Evolutionary conservation across 768 basidiomycete genomes (phyloP), one percentile per base, ranked within the genome.

Genomic region (Exsudoporus frostii): DNA sequence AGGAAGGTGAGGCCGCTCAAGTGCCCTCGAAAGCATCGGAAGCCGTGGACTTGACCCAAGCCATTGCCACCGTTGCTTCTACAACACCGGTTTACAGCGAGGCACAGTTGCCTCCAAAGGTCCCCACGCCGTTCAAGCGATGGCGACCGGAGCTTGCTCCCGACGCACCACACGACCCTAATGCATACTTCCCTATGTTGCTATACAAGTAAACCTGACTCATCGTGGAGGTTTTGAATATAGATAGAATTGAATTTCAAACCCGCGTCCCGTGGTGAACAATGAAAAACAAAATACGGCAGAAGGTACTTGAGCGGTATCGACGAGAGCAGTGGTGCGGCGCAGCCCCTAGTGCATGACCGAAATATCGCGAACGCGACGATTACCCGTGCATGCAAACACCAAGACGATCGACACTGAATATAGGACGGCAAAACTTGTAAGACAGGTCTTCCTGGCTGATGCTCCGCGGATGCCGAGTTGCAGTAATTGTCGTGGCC

Each of bases 161-260:
- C 3, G 82, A 88, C 62, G 84, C 90, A n/a, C 93, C 93, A 19
- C 92, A 94, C 65, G 85, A 85, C 54, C 84, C 86, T 40, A 69
- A 86, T 63, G 76, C 86, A 3, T 94, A 94, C 72, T 96, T 91
- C 73, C 90, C 90, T 11, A 90, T 92, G 90, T 63, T 74, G 40
- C 65, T 91, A 53, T 85, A 84, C 75, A 79, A 74, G 66, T 80
- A 56, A 54, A 29, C 32, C 17, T 2, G n/a, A 32, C 19, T 41
- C 36, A 19, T 39, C 37, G 22, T 47, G 49, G 48, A 45, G 17
- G 37, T 51, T 29, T 45, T 14, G 37, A 47, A 40, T 29, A 34
- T 48, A 14, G 47, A 55, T 70, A 63, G 14, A 63, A 43, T 70
- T 52, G 51, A 75, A 44, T 65, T 52, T 67, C 58, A 48, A 79